A percentile compares a stretch with the other conserved stretches of the same genome.
Evolutionary conservation across 2,329 filamentous ascomycete species (phyloP).

Genomic region (Phialemoniopsis sp.): DNA sequence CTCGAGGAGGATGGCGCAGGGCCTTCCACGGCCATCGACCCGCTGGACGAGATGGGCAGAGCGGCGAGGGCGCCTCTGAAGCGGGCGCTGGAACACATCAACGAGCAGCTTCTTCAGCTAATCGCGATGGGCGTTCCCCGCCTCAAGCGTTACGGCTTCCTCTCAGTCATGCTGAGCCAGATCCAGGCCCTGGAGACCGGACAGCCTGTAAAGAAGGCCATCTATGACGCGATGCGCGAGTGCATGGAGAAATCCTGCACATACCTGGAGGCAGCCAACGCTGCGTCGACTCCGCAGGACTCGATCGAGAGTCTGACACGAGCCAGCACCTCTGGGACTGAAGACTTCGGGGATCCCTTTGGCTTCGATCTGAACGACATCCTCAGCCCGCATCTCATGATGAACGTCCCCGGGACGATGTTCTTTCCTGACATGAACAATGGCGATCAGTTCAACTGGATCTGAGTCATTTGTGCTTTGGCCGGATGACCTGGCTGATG

Average conservation of each 20-base stretch:
- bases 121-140: constrained; percentile 3
- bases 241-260: constrained; percentile 1
- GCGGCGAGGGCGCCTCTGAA: constrained; percentile 2
- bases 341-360: constrained; percentile 29
- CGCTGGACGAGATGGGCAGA: constrained; percentile 1
- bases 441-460: too few species aligned
- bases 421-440: too few species aligned
- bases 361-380: constrained; percentile 18
- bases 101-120: constrained; percentile 3
- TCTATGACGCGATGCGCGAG: constrained; percentile 1
- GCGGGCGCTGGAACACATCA: constrained; percentile 3
- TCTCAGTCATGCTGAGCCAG: constrained; percentile 1
- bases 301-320: neutral
- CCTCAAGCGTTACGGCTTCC: constrained; percentile 1
- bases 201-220: neutral
- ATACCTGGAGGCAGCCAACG: neutral
- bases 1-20: constrained; percentile 1
- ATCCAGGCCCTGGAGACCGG: constrained; percentile 3
- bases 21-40: neutral
- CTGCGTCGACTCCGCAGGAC: neutral
- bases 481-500: too few species aligned
- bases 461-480: too few species aligned
- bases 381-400: constrained; percentile 19
- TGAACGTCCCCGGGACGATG: too few species aligned
- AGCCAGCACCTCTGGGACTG: too few species aligned